Evolutionary conservation across 2,329 filamentous ascomycete genomes (phyloP).

Genomic region (Botrytis galanthina): DNA sequence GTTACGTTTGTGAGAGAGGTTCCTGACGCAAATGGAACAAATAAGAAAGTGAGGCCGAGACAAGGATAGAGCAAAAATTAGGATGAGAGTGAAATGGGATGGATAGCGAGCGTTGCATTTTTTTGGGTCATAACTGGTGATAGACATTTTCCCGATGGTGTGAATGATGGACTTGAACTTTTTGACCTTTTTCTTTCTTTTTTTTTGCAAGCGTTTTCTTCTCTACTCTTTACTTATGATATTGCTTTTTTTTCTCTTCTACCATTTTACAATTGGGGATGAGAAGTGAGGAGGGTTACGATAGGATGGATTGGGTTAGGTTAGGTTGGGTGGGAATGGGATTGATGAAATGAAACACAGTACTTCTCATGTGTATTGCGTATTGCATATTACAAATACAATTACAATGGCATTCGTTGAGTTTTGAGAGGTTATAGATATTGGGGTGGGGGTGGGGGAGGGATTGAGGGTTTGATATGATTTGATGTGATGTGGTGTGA

Average conservation of each 20-base stretch:
- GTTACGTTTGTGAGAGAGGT: slow-evolving; percentile 40
- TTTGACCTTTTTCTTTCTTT: not conserved
- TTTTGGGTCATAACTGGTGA: not conserved
- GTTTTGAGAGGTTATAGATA: not conserved
- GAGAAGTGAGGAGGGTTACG: not conserved
- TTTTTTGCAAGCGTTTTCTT: slow-evolving; percentile 5
- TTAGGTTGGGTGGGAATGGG: not conserved
- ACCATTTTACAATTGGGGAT: not conserved
- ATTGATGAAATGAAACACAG: not conserved
- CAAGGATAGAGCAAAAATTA: not conserved
- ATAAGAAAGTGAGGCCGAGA: not conserved
- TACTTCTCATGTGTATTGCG: not conserved
- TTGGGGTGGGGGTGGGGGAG: not conserved
- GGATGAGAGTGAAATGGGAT: not conserved
- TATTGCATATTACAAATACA: not conserved
- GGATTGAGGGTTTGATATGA: not conserved
- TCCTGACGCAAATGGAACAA: not conserved
- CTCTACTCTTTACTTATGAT: not conserved
- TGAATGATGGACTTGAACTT: not conserved
- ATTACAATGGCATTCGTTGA: not conserved
- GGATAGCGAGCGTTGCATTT: not conserved
- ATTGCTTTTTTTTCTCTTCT: not conserved
- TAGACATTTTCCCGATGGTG: not conserved
- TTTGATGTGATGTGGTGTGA: not conserved
- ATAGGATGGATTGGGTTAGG: not conserved